phyloP scores from a whole-genome alignment of 768 basidiomycete species.

The Lentinus brumalis region DNA sequence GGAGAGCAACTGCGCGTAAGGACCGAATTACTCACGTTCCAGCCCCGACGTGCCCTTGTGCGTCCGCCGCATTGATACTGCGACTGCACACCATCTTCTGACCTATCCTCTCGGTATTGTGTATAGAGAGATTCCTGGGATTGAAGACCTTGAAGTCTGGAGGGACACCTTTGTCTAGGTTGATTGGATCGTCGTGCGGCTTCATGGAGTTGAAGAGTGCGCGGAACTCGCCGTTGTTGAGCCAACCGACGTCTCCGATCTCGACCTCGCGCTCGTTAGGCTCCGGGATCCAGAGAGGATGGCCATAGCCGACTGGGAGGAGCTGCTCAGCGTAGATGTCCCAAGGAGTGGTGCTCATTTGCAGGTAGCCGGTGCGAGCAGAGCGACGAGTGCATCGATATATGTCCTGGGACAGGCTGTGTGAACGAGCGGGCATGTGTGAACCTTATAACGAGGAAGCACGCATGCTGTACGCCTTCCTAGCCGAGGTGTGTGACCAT shows the following conservation, averaged over 20 bases:
- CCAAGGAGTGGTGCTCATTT: not conserved
- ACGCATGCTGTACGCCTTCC: no score
- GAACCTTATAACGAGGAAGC: no score
- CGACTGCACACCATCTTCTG: conserved; percentile 6
- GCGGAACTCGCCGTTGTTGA: conserved; percentile 5
- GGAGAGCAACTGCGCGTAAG: not conserved
- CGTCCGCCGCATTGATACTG: conserved; percentile 6
- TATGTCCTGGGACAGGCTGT: no score
- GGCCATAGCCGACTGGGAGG: not conserved
- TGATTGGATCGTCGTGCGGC: not conserved
- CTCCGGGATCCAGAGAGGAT: conserved; percentile 6
- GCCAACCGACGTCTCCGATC: conserved; percentile 8
- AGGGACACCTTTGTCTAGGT: not conserved
- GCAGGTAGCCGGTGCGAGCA: no score
- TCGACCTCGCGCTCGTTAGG: conserved; percentile 2
- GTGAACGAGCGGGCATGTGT: no score
- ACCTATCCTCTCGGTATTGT: not conserved
- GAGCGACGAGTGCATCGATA: no score
- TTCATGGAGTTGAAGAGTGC: conserved; percentile 7
- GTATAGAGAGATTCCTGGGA: not conserved
- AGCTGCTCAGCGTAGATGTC: conserved; percentile 1
- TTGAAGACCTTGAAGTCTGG: not conserved
- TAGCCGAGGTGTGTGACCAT: no score
- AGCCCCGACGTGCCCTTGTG: not conserved
- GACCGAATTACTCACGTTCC: not conserved